Conservation (phyloP, 2,329 filamentous ascomycete genomes). For the Calonectria pseudoturangicola region DNA sequence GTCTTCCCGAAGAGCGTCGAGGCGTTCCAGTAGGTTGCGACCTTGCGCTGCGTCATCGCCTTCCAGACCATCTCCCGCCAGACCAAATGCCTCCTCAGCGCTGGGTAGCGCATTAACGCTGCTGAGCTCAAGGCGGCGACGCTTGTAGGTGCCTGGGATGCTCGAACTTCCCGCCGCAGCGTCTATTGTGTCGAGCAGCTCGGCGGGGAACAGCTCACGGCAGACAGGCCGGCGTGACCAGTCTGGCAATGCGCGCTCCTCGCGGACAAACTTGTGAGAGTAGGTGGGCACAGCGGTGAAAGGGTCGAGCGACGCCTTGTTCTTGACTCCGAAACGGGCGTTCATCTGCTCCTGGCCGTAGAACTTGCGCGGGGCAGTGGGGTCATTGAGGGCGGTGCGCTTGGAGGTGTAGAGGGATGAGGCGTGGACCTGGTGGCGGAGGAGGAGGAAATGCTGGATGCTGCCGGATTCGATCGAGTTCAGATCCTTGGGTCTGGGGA, state of each 20-base stretch:
- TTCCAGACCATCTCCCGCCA: conserved; percentile 52
- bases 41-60: conserved; percentile 55
- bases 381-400: conserved; percentile 64
- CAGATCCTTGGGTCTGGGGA: conserved; percentile 67
- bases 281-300: conserved; percentile 77
- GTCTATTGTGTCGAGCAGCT: conserved; percentile 74
- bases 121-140: conserved; percentile 65
- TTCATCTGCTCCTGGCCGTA: conserved; percentile 77
- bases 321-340: conserved; percentile 72
- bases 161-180: conserved; percentile 60
- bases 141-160: conserved; percentile 64
- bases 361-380: conserved; percentile 62
- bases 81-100: conserved; percentile 70
- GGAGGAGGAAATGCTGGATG: conserved; percentile 71
- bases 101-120: conserved; percentile 68
- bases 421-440: conserved; percentile 74
- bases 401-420: conserved; percentile 75
- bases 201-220: conserved; percentile 72
- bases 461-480: conserved; percentile 66
- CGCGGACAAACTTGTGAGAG: conserved; percentile 72
- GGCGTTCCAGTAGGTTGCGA: conserved; percentile 64
- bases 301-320: conserved; percentile 73
- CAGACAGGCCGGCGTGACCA: conserved; percentile 70
- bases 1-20: conserved; percentile 69
- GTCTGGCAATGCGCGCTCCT: conserved; percentile 73